Conservation (phyloP, 768 basidiomycete species). For the Mycena latifolia region DNA sequence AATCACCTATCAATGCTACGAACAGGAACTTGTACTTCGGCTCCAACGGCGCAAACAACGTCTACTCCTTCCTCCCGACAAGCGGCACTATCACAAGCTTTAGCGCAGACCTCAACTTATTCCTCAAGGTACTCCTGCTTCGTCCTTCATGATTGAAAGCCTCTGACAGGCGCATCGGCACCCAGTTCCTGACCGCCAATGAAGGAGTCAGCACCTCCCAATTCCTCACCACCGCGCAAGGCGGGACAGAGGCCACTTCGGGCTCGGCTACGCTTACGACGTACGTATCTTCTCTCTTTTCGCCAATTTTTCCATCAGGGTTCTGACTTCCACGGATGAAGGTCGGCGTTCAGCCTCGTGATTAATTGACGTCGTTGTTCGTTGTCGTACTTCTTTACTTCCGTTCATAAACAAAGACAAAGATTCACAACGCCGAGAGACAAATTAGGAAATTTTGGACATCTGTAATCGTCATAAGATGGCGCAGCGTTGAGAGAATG, state of each 20-base stretch:
- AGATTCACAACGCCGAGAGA: conserved; percentile 2
- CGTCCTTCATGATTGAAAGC: conserved; percentile 55
- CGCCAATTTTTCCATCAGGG: not conserved
- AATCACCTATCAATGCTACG: not conserved
- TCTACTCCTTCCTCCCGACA: conserved; percentile 62
- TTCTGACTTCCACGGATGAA: conserved; percentile 36
- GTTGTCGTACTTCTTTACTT: not conserved
- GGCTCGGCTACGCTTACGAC: conserved; percentile 67
- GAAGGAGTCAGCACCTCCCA: conserved; percentile 62
- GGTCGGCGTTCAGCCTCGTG: conserved; percentile 58
- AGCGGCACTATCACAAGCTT: conserved; percentile 59
- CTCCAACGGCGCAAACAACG: conserved; percentile 65
- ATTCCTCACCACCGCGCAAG: conserved; percentile 70
- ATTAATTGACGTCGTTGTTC: conserved; percentile 50
- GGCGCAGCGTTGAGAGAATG: too few species aligned
- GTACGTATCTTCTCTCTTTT: conserved; percentile 51
- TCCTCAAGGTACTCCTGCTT: not conserved
- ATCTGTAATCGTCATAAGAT: too few species aligned
- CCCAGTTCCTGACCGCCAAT: too few species aligned
- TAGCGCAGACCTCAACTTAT: conserved; percentile 65
- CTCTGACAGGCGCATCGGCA: too few species aligned
- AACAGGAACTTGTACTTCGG: conserved; percentile 66
- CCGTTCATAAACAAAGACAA: too few species aligned
- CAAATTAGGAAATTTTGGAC: conserved; percentile 14
- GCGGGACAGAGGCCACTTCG: conserved; percentile 67